A percentile compares a stretch with the other conserved stretches of the same genome.
Evolutionary conservation across 2,329 filamentous ascomycete species (phyloP).

Genomic region (Pseudopyricularia javanii): DNA sequence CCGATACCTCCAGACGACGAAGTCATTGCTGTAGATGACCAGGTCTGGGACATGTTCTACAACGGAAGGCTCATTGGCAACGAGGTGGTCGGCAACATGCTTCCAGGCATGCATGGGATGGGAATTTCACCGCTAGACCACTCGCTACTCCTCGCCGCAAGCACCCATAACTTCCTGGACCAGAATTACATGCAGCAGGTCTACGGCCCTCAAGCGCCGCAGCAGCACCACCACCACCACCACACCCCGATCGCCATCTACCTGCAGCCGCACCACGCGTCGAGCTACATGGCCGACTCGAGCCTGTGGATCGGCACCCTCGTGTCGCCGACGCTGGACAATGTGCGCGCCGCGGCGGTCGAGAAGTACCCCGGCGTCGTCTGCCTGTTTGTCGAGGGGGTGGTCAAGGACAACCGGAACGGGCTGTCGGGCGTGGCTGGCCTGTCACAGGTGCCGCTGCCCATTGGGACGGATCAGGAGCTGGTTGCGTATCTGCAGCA

Average conservation of each 20-base stretch:
- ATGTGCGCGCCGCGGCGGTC: conserved; percentile 49
- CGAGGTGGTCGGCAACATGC: conserved; percentile 6
- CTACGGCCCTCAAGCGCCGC: conserved; percentile 3
- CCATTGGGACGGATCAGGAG: conserved; percentile 60
- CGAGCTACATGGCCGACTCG: conserved; percentile 34
- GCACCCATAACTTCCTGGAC: conserved; percentile 5
- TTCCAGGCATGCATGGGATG: conserved; percentile 4
- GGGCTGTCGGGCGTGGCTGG: not conserved
- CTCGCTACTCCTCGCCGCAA: conserved; percentile 43
- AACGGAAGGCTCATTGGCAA: not conserved
- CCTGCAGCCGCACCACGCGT: conserved; percentile 57
- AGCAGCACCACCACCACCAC: conserved; percentile 1
- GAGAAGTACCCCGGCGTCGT: conserved; percentile 47
- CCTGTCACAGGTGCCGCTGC: conserved; percentile 40
- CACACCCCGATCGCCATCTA: conserved; percentile 39
- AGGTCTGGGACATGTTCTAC: not conserved
- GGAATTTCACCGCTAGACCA: conserved; percentile 25
- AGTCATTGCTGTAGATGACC: not conserved
- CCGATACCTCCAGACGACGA: not conserved
- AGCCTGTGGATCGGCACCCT: conserved; percentile 58
- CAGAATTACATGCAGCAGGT: conserved; percentile 5
- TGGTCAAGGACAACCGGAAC: conserved; percentile 36
- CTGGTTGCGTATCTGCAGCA: conserved; percentile 60
- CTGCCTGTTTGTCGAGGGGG: conserved; percentile 51
- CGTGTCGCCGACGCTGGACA: conserved; percentile 36